Evolutionary conservation across 495 filamentous ascomycete genomes (phyloP).

Genomic region (Penicillium riverlandense): DNA sequence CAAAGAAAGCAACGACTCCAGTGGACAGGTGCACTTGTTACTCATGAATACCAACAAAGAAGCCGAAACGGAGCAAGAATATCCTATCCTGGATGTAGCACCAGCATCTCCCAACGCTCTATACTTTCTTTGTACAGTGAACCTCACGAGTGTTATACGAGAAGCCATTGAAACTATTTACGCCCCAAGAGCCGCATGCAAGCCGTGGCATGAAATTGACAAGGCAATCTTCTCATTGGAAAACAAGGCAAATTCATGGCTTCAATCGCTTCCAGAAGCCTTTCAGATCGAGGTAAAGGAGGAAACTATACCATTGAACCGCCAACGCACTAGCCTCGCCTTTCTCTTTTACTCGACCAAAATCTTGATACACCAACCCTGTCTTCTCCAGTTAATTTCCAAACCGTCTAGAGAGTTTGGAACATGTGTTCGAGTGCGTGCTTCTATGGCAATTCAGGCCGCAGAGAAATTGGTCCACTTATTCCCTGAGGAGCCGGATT

Average conservation of each 20-base stretch:
- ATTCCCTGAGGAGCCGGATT: conserved; percentile 29
- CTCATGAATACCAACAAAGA: no score
- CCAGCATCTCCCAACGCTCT: no score
- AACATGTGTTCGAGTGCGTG: conserved; percentile 32
- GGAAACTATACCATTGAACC: conserved; percentile 9
- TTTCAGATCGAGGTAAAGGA: conserved; percentile 31
- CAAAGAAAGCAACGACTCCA: no score
- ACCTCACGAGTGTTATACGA: no score
- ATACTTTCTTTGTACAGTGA: no score
- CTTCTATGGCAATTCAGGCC: conserved; percentile 37
- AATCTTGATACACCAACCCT: conserved; percentile 51
- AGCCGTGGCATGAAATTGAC: no score
- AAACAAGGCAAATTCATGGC: conserved; percentile 42
- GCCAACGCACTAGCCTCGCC: conserved; percentile 25
- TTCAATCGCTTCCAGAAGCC: conserved; percentile 32
- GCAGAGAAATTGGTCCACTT: conserved; percentile 43
- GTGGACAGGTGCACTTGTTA: no score
- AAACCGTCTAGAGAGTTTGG: conserved; percentile 9
- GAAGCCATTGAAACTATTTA: no score
- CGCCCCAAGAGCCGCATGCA: no score
- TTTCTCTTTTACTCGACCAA: conserved; percentile 48
- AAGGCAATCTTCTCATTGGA: no score
- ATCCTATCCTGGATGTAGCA: no score
- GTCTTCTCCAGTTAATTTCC: conserved; percentile 40
- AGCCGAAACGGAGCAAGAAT: no score